A percentile compares a stretch with the other conserved stretches of the same genome.
These are phyloP conservation scores for Phytophthora capsici DNA, from an alignment of 352 stramenopile genomes.

Conservation along the genomic window DNA sequence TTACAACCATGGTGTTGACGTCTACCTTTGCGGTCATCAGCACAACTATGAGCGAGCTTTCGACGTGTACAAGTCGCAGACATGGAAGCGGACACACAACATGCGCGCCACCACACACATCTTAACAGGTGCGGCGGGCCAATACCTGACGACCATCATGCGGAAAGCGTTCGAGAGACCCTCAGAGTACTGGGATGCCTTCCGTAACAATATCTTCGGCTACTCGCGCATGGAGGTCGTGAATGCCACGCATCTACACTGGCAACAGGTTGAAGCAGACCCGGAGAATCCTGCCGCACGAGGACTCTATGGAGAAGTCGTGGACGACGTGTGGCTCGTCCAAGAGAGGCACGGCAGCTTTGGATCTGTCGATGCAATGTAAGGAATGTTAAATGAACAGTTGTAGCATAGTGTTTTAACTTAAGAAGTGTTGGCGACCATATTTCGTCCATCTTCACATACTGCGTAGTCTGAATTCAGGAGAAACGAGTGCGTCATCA, in stretches of 20 bases:
- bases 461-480: constrained; percentile 2
- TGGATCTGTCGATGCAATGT: constrained; percentile 15
- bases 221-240: constrained; percentile 84
- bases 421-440: not conserved
- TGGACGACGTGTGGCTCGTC: constrained; percentile 91
- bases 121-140: constrained; percentile 83
- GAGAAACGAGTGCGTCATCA: not conserved
- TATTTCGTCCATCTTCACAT: too few relatives aligned
- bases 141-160: constrained; percentile 82
- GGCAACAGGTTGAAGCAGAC: constrained; percentile 88
- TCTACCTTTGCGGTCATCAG: constrained; percentile 90
- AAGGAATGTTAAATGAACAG: constrained; percentile 14
- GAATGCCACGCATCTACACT: constrained; percentile 88
- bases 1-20: constrained; percentile 77
- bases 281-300: constrained; percentile 74
- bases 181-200: constrained; percentile 65
- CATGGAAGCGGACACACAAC: constrained; percentile 68
- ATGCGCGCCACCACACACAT: constrained; percentile 90
- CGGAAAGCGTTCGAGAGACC: constrained; percentile 76
- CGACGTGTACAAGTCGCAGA: constrained; percentile 74
- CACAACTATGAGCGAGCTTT: constrained; percentile 92
- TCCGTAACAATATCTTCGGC: constrained; percentile 86
- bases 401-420: constrained; percentile 17
- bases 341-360: constrained; percentile 91
- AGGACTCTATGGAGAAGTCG: constrained; percentile 74